phyloP scores from a whole-genome alignment of 306 rosid genomes.

The Lathyrus tuberosus region DNA sequence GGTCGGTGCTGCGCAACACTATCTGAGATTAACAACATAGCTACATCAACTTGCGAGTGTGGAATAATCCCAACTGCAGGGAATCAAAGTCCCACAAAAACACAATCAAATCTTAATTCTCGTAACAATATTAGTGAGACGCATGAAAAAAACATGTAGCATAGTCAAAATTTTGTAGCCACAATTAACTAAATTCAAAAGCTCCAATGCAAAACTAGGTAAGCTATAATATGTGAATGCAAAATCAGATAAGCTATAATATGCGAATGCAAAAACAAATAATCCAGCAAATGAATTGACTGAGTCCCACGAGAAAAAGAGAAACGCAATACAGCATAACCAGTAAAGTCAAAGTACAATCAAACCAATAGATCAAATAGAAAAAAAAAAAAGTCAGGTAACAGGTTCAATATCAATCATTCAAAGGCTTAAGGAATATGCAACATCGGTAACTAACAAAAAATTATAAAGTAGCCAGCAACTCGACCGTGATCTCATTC shows the following conservation, averaged over 20 bases:
- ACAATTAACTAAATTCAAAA: conserved; percentile 29
- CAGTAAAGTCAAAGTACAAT: background rate
- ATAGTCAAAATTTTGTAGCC: background rate
- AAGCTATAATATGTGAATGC: background rate
- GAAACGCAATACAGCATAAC: background rate
- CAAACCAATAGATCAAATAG: background rate
- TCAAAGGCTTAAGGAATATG: background rate
- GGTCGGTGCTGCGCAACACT: too few relatives aligned
- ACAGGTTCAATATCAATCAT: background rate
- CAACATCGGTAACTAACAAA: background rate
- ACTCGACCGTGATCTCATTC: conserved; percentile 15
- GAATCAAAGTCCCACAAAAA: background rate
- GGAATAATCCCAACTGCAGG: background rate
- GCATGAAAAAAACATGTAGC: background rate
- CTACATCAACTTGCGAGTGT: background rate
- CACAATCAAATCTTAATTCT: conserved; percentile 4
- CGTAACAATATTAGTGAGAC: background rate
- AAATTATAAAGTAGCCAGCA: background rate
- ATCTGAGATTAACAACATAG: too few relatives aligned
- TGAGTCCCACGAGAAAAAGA: background rate
- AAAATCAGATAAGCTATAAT: background rate
- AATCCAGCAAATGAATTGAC: conserved; percentile 9
- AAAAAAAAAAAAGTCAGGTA: background rate
- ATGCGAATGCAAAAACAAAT: background rate
- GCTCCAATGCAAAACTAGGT: background rate